Conservation (phyloP, 2,329 filamentous ascomycete species). For the Hypoxylon sp. region DNA sequence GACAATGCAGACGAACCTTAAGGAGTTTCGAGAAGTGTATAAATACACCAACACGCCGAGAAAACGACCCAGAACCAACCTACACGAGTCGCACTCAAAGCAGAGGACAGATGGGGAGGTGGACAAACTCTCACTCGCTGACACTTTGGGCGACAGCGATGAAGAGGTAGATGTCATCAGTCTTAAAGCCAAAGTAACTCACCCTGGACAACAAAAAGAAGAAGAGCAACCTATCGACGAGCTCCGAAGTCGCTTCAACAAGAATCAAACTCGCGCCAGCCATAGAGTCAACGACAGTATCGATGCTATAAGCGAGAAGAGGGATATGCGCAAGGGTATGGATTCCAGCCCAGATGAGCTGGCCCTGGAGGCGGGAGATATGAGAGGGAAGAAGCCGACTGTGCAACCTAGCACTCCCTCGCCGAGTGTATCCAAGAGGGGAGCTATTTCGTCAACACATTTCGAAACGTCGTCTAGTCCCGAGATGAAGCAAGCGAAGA, state of each 20-base stretch:
- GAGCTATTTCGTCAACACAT: constrained; percentile 35
- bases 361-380: constrained; percentile 27
- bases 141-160: constrained; percentile 15
- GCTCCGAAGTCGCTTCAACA: background rate
- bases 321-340: background rate
- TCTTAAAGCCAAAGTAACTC: background rate
- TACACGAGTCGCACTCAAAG: background rate
- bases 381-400: constrained; percentile 13
- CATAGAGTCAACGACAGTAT: constrained; percentile 17
- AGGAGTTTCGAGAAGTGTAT: constrained; percentile 24
- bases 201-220: constrained; percentile 1
- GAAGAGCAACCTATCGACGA: background rate
- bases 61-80: constrained; percentile 9
- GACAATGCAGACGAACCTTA: constrained; percentile 1
- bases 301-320: constrained; percentile 19
- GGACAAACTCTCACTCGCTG: background rate
- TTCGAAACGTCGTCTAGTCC: constrained; percentile 18
- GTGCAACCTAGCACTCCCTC: constrained; percentile 26
- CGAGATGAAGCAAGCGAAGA: constrained; percentile 1
- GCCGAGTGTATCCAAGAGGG: constrained; percentile 38
- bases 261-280: background rate
- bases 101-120: background rate
- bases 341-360: constrained; percentile 39
- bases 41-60: background rate
- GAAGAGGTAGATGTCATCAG: constrained; percentile 23